Conservation (phyloP, 1,284 basidiomycete genomes). For the Cryptococcus amylolentus region DNA sequence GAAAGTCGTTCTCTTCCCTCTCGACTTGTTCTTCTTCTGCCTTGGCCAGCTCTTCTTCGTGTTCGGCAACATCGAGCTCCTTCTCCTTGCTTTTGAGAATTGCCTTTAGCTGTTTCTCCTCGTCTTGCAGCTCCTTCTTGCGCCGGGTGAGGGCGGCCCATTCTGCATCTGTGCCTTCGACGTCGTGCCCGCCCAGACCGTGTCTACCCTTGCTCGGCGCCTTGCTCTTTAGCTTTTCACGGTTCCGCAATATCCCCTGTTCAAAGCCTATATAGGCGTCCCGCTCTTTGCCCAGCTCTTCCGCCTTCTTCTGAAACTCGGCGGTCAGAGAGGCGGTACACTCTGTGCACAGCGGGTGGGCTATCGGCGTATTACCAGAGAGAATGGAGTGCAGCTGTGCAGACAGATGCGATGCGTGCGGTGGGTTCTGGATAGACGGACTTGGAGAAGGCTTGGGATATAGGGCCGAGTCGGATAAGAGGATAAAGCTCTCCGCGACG, state of each 20-base stretch:
- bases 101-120: conserved; percentile 57
- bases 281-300: conserved; percentile 84
- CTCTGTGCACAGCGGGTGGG: conserved; percentile 92
- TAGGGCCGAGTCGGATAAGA: conserved; percentile 76
- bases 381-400: conserved; percentile 67
- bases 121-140: conserved; percentile 59
- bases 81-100: conserved; percentile 57
- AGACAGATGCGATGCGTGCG: conserved; percentile 56
- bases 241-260: conserved; percentile 61
- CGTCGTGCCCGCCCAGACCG: conserved; percentile 32
- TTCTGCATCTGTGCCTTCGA: conserved; percentile 37
- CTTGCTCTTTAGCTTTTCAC: conserved; percentile 45
- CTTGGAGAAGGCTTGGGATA: conserved; percentile 45
- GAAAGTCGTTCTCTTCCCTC: conserved; percentile 64
- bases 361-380: conserved; percentile 74
- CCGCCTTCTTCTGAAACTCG: conserved; percentile 74
- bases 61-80: conserved; percentile 68
- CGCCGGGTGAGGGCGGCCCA: conserved; percentile 59
- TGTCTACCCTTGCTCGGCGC: conserved; percentile 53
- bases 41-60: conserved; percentile 68
- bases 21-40: conserved; percentile 69
- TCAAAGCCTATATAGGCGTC: conserved; percentile 92
- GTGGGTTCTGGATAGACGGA: conserved; percentile 51
- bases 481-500: conserved; percentile 76
- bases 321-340: conserved; percentile 81